phyloP scores from a whole-genome alignment of 2,329 filamentous ascomycete genomes.

The Plenodomus tracheiphilus region DNA sequence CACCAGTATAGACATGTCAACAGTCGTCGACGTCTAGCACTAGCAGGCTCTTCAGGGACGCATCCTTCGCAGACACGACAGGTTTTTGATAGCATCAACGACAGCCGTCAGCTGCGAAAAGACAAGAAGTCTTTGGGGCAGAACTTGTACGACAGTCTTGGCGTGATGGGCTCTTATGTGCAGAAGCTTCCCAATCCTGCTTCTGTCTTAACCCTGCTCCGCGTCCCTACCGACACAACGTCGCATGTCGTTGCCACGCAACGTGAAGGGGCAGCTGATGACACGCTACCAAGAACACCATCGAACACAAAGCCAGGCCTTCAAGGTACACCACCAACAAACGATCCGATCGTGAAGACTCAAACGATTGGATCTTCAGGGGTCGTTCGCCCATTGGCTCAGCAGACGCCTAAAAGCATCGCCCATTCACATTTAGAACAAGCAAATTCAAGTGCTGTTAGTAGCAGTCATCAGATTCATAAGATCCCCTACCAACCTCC shows the following conservation, averaged over 20 bases:
- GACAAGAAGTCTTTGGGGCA: slow-evolving; percentile 67
- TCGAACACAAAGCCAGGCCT: not conserved
- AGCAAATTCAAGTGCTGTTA: slow-evolving; percentile 11
- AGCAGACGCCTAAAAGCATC: slow-evolving; percentile 1
- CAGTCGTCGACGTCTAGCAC: not conserved
- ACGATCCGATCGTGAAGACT: slow-evolving; percentile 10
- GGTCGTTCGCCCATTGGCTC: slow-evolving; percentile 15
- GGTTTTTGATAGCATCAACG: slow-evolving; percentile 1
- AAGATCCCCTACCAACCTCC: slow-evolving; percentile 30
- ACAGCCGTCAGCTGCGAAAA: slow-evolving; percentile 44
- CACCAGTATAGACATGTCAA: not conserved
- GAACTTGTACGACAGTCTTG: slow-evolving; percentile 52
- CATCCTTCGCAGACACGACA: slow-evolving; percentile 20
- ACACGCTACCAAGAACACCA: not conserved
- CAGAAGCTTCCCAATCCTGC: slow-evolving; percentile 33
- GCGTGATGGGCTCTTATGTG: slow-evolving; percentile 41
- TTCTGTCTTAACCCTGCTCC: slow-evolving; percentile 8
- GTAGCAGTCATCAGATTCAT: slow-evolving; percentile 34
- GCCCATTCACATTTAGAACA: slow-evolving; percentile 10
- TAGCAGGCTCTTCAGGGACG: not conserved
- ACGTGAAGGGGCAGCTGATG: not conserved
- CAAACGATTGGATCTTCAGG: slow-evolving; percentile 6
- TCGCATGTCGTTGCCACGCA: not conserved
- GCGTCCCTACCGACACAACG: not conserved
- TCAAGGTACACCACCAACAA: slow-evolving; percentile 5